These are phyloP conservation scores for Penicillium bovifimosum DNA, from an alignment of 495 filamentous ascomycete genomes.

Conservation along the genomic window DNA sequence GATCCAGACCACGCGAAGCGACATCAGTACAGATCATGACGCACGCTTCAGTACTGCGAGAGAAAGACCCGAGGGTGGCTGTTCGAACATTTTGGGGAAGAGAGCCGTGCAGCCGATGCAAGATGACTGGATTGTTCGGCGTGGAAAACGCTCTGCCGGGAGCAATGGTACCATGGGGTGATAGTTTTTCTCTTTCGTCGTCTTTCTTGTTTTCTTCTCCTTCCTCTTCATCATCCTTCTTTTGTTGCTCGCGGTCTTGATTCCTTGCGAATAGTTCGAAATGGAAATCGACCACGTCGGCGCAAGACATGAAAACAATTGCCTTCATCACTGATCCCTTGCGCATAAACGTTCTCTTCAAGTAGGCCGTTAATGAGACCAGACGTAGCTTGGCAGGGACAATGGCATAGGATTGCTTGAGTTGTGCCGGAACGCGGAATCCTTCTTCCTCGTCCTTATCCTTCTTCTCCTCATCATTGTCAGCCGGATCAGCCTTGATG, in stretches of 20 bases:
- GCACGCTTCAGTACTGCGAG: slow-evolving; percentile 53
- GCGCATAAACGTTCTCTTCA: slow-evolving; percentile 81
- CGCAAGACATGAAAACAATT: slow-evolving; percentile 94
- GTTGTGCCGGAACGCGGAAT: slow-evolving; percentile 85
- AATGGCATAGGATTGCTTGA: slow-evolving; percentile 84
- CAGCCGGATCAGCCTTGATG: slow-evolving; percentile 61
- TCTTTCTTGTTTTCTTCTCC: slow-evolving; percentile 17
- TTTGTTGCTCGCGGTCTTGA: slow-evolving; percentile 25
- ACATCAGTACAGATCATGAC: slow-evolving; percentile 93
- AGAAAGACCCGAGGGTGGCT: slow-evolving; percentile 73
- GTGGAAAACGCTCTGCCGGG: slow-evolving; percentile 46
- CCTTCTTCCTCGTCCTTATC: slow-evolving; percentile 42
- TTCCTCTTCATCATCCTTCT: slow-evolving; percentile 23
- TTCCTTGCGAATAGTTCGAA: slow-evolving; percentile 74
- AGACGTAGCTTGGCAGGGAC: slow-evolving; percentile 84
- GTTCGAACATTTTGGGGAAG: slow-evolving; percentile 81
- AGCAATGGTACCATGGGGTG: slow-evolving; percentile 48
- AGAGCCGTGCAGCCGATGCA: slow-evolving; percentile 94
- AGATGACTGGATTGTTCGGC: slow-evolving; percentile 50
- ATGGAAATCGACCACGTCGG: slow-evolving; percentile 94
- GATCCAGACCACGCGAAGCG: slow-evolving; percentile 85
- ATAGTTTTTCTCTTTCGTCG: slow-evolving; percentile 19
- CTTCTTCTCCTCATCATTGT: slow-evolving; percentile 34
- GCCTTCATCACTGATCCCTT: slow-evolving; percentile 88
- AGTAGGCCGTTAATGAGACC: slow-evolving; percentile 74